Base-by-base conservation (phyloP, 768 basidiomycete genomes). In the Lactarius sp. region DNA sequence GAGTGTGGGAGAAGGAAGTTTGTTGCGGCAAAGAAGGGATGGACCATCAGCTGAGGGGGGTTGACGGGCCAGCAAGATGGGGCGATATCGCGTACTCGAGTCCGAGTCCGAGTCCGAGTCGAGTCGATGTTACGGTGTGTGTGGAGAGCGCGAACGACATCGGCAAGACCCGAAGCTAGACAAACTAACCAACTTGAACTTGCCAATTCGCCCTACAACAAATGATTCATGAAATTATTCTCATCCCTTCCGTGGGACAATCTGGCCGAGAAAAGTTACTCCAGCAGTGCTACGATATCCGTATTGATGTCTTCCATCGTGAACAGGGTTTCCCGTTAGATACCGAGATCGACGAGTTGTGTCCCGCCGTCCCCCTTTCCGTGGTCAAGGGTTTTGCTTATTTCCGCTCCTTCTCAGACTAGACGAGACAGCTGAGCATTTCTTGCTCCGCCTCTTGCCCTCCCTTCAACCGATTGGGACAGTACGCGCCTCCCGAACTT, bases 301-400 rank as follows among this genome's bases (percentile, higher is more conserved):
- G 83, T 64, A 79, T 83, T 60, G 75, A 75, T 39, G 85, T 88
- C 60, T 88, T 88, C 72, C 77, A 81, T 68, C 74, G 75, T 69
- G 85, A 89, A 73, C 87, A 91, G 74, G 77, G 78, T 46, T 94
- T 92, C 70, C 80, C 88, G 51, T 75, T 88, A 22, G 88, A 91
- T 55, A 79, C 77, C 8, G 92, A 94, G 74, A 78, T 87, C 68
- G 92, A 94, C 74, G 79, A 83, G 90, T 88, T 62, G 60, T 67
- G 75, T 74, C 76, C 75, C 42, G 10, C 22, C 6, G 2, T 6
- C 16, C 18, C 41, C 1, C n/a, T 39, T 39, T 22, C 31, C 36
- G 46, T 49, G 52, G 52, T 59, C 27, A 53, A 36, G 52, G 56
- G 14, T 46, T 9, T 22, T 47, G 44, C 64, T 60, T 55, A 56